Percentiles rank a stretch among this genome's conserved stretches.
phyloP scores from a whole-genome alignment of 148 eudicot species.

The Camellia granthamiana region DNA sequence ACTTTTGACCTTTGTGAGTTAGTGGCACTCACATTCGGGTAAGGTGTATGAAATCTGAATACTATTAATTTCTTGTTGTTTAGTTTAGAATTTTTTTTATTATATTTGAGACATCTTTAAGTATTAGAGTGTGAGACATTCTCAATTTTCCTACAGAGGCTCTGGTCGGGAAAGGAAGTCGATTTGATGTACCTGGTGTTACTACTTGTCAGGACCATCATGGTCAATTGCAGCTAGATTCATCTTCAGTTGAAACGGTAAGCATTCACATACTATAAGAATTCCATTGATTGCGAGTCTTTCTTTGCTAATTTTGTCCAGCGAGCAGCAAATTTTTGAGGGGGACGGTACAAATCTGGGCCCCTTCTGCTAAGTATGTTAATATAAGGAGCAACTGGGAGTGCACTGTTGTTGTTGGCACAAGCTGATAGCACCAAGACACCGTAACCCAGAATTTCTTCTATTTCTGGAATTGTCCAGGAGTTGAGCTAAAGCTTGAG shows the following conservation, averaged over 20 bases:
- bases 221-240: constrained; percentile 15
- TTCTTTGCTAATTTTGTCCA: constrained; percentile 13
- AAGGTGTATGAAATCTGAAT: neutral
- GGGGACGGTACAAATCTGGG: constrained; percentile 12
- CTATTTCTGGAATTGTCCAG: neutral
- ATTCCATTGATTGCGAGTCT: neutral
- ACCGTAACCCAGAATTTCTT: neutral
- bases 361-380: constrained; percentile 18
- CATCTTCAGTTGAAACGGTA: constrained; percentile 25
- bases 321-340: constrained; percentile 11
- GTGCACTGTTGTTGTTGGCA: constrained; percentile 14
- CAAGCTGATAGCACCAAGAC: constrained; percentile 18
- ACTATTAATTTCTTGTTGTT: neutral
- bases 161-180: constrained; percentile 12
- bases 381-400: constrained; percentile 11
- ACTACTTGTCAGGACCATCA: constrained; percentile 20
- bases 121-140: neutral
- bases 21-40: neutral
- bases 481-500: constrained; percentile 17
- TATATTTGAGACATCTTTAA: neutral
- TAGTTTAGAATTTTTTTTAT: neutral
- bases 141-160: constrained; percentile 15
- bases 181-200: constrained; percentile 13
- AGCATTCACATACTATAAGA: constrained; percentile 4
- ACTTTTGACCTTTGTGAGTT: too few species aligned